Evolutionary conservation across 495 filamentous ascomycete genomes (phyloP).

Genomic region (Geoglossum glabrum): DNA sequence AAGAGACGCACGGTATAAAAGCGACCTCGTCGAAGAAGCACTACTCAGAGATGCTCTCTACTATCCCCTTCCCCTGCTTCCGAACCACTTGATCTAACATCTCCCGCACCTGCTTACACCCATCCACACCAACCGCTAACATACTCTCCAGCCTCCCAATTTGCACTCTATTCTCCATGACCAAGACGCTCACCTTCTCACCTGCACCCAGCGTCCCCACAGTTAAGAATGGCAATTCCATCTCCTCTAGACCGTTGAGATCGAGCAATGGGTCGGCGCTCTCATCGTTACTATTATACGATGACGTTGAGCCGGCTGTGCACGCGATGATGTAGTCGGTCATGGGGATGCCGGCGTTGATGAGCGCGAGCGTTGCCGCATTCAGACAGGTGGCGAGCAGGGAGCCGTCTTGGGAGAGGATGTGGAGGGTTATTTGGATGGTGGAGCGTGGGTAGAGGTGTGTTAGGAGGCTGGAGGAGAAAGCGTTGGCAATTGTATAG

Average conservation of each 20-base stretch:
- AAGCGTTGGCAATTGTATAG: conserved; percentile 49
- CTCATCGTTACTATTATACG: conserved; percentile 40
- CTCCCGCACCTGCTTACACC: conserved; percentile 66
- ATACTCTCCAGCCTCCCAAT: conserved; percentile 67
- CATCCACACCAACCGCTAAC: conserved; percentile 79
- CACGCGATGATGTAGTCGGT: conserved; percentile 73
- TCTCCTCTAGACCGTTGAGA: conserved; percentile 67
- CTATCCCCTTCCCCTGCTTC: conserved; percentile 39
- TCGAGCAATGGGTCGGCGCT: conserved; percentile 71
- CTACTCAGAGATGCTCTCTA: conserved; percentile 33
- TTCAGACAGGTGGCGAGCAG: conserved; percentile 81
- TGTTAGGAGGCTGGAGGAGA: conserved; percentile 54
- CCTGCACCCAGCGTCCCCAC: conserved; percentile 51
- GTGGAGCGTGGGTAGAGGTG: conserved; percentile 79
- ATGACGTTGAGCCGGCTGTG: conserved; percentile 57
- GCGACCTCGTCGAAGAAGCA: neutral
- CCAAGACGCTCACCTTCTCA: conserved; percentile 58
- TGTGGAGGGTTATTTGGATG: conserved; percentile 61
- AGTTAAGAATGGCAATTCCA: conserved; percentile 75
- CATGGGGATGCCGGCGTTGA: conserved; percentile 94
- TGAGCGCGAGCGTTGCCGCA: conserved; percentile 74
- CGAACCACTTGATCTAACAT: conserved; percentile 53
- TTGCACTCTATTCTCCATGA: conserved; percentile 71
- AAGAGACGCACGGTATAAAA: too few relatives aligned
- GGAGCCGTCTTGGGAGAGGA: conserved; percentile 81